Percentiles rank a stretch among this genome's conserved stretches.
These are phyloP conservation scores for Cordyceps cicadae DNA, from an alignment of 2,329 filamentous ascomycete genomes.

Conservation along the genomic window DNA sequence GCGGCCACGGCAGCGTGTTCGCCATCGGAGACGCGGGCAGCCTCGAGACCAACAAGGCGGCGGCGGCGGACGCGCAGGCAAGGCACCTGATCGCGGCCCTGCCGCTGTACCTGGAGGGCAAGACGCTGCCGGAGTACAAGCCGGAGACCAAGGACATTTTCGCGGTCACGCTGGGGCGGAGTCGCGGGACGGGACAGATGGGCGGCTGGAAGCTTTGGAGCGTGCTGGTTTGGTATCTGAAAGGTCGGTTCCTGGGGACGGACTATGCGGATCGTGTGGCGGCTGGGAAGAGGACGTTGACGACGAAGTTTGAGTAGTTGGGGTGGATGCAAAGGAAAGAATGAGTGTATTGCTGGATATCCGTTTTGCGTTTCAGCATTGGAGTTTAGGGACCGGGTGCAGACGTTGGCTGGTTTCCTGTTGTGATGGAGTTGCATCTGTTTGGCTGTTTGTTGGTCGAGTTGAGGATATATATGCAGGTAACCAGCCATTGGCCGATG, in stretches of 20 bases:
- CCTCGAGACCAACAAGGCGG: constrained; percentile 28
- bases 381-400: not conserved
- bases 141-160: constrained; percentile 23
- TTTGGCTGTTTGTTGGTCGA: too few species aligned
- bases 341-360: not conserved
- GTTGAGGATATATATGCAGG: too few species aligned
- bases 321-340: not conserved
- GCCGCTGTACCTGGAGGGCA: constrained; percentile 24
- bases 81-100: constrained; percentile 27
- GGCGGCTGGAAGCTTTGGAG: constrained; percentile 30
- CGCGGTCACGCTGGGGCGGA: constrained; percentile 32
- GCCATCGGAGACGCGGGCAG: constrained; percentile 36
- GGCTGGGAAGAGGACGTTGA: constrained; percentile 26
- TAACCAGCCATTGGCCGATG: too few species aligned
- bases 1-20: constrained; percentile 32
- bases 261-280: constrained; percentile 23
- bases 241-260: constrained; percentile 31
- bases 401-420: not conserved
- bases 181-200: constrained; percentile 31
- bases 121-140: constrained; percentile 23
- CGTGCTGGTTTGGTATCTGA: constrained; percentile 30
- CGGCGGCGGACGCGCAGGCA: constrained; percentile 25
- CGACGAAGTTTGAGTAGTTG: constrained; percentile 20
- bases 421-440: too few species aligned
- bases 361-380: not conserved